A percentile compares a stretch with the other conserved stretches of the same genome.
Evolutionary conservation across 495 filamentous ascomycete species (phyloP).

Genomic region (Xylona heveae): DNA sequence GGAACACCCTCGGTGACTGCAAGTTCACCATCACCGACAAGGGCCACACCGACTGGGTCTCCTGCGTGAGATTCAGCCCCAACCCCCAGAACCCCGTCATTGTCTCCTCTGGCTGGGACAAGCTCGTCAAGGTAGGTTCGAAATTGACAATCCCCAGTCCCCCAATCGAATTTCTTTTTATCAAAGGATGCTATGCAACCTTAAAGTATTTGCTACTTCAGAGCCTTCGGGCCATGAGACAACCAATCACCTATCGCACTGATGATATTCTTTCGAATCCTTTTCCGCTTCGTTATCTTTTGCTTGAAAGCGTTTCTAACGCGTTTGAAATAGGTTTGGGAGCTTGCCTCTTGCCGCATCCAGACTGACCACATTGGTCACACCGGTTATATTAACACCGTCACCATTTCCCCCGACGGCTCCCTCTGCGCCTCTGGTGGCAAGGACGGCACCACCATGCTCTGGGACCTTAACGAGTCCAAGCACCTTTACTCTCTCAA

Average conservation of each 20-base stretch:
- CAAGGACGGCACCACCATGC: slow-evolving; percentile 99
- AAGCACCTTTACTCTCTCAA: slow-evolving; percentile 99
- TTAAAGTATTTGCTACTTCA: slow-evolving; percentile 99
- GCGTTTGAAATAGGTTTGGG: slow-evolving; percentile 58
- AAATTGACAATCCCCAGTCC: slow-evolving; percentile 2
- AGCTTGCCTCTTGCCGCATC: slow-evolving; percentile 95
- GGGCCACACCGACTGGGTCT: slow-evolving; percentile 99
- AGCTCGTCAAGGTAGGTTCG: slow-evolving; percentile 90
- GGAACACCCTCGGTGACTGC: slow-evolving; percentile 99
- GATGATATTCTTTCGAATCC: slow-evolving; percentile 27
- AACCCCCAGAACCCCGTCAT: slow-evolving; percentile 99
- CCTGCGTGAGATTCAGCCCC: slow-evolving; percentile 96
- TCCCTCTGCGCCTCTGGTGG: slow-evolving; percentile 98
- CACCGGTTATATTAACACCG: slow-evolving; percentile 99
- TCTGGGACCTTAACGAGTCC: slow-evolving; percentile 99
- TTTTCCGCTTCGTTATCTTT: slow-evolving; percentile 10
- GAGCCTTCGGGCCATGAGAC: slow-evolving; percentile 96
- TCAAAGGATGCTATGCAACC: slow-evolving; percentile 79
- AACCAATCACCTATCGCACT: slow-evolving; percentile 77
- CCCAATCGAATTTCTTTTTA: slow-evolving; percentile 4
- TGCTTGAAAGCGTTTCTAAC: slow-evolving; percentile 7
- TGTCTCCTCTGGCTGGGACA: slow-evolving; percentile 97
- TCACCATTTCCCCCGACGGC: slow-evolving; percentile 98
- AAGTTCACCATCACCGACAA: slow-evolving; percentile 99
- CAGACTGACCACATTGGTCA: slow-evolving; percentile 99